Base-by-base conservation (phyloP, 345 rosid species). In the Syzygium grande region DNA sequence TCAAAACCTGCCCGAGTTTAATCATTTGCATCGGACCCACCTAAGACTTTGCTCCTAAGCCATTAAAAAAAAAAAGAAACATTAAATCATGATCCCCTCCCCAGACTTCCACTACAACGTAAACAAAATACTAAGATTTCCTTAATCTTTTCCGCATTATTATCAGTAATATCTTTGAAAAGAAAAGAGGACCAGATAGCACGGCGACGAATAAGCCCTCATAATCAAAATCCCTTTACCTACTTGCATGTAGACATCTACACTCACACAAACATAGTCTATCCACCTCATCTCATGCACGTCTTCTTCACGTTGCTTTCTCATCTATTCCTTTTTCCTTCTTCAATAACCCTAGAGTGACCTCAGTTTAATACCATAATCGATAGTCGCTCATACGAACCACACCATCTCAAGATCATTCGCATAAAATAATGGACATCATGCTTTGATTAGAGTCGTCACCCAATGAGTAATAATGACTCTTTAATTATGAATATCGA, bases 31-130 rank as follows among this genome's bases (percentile, higher is more conserved):
- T 29, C 90, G 56, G 91, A 90, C 38, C 94, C 98, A 93, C 89
- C 88, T 53, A 23, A 92, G 95, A 91, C 98, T 94, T 94, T 91
- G 89, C 89, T 90, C 92, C 87, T 53, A 95, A 93, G 95, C 94
- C 92, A 92, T 89, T 92, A 84, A 52, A 30, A n/a, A 1, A 25
- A 49, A 27, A 23, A 14, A 51, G n/a, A 11, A n/a, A 85, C 16
- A 30, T 15, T 38, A 85, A 85, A 94, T 95, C 95, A 94, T 94
- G 86, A 92, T 84, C 77, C 92, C 87, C 3, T 87, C 92, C 87
- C 3, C 86, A 21, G 94, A 90, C 89, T 51, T 88, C 58, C 84
- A 85, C 54, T 25, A 52, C 9, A 34, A 51, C 86, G 29, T 52
- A 84, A 84, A 49, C 23, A 84, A 84, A 84, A 17, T 30, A 85